Evolutionary conservation across 2,329 filamentous ascomycete species (phyloP).

Genomic region (Nothophaeocryptopus gaeumannii): DNA sequence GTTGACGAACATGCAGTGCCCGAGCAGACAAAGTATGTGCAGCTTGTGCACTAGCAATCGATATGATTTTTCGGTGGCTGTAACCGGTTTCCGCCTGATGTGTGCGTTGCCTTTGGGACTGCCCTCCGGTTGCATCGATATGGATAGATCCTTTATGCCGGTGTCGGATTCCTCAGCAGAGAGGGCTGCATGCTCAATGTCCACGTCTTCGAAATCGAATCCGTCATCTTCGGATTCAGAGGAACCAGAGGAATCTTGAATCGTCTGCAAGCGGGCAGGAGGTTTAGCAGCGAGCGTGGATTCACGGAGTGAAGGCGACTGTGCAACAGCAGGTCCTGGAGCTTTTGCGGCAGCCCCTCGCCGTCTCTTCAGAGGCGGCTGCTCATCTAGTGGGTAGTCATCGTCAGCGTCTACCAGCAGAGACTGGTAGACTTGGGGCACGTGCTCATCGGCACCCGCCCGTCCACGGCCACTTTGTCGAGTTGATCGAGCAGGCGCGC

Average conservation of each 20-base stretch:
- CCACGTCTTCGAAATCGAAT: constrained; percentile 63
- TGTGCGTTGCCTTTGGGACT: constrained; percentile 36
- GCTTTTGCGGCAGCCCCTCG: constrained; percentile 13
- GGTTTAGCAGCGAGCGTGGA: no score
- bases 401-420: constrained; percentile 31
- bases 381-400: constrained; percentile 9
- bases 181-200: constrained; percentile 39
- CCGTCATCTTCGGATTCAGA: constrained; percentile 48
- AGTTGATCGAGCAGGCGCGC: constrained; percentile 2
- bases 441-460: constrained; percentile 5
- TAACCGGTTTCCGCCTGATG: constrained; percentile 51
- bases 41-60: constrained; percentile 80
- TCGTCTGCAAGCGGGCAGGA: constrained; percentile 23
- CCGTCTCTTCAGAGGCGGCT: constrained; percentile 31
- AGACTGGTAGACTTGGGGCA: constrained; percentile 29
- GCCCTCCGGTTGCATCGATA: constrained; percentile 38
- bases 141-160: constrained; percentile 40
- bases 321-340: no score
- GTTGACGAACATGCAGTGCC: constrained; percentile 74
- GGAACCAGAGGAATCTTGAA: constrained; percentile 31
- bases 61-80: constrained; percentile 56
- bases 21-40: constrained; percentile 78
- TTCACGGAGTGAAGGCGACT: no score
- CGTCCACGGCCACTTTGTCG: constrained; percentile 17
- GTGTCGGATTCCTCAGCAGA: constrained; percentile 22